These are phyloP conservation scores for Candida sithepensis DNA, from an alignment of 805 yeast species.

Conservation along the genomic window DNA sequence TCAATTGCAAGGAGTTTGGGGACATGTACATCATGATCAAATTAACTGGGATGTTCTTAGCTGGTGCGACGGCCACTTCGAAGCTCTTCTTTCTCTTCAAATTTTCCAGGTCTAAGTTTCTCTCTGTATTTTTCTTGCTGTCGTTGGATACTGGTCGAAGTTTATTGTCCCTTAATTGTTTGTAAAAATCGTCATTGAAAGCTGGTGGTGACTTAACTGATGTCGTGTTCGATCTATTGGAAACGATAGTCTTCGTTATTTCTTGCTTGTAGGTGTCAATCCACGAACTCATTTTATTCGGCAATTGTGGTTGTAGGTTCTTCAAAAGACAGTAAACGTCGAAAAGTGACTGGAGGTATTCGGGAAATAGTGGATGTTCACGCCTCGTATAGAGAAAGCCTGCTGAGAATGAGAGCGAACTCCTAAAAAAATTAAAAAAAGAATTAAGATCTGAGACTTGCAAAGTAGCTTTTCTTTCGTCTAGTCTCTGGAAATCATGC, in stretches of 20 bases:
- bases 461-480: too few species aligned
- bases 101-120: constrained; percentile 29
- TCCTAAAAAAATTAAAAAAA: too few species aligned
- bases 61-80: constrained; percentile 81
- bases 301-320: neutral
- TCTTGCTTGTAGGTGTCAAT: constrained; percentile 3
- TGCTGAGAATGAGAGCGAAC: too few species aligned
- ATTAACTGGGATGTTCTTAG: constrained; percentile 85
- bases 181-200: constrained; percentile 15
- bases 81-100: constrained; percentile 67
- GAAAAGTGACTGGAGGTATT: neutral
- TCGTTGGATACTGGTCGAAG: constrained; percentile 1
- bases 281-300: constrained; percentile 1
- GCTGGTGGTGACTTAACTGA: constrained; percentile 18
- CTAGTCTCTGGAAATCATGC: too few species aligned
- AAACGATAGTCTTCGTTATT: neutral
- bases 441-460: too few species aligned
- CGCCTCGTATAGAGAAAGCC: neutral
- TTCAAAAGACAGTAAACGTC: too few species aligned
- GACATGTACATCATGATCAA: constrained; percentile 88
- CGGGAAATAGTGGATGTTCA: neutral
- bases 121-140: neutral
- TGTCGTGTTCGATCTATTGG: neutral
- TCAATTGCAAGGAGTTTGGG: constrained; percentile 83
- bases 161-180: constrained; percentile 13